Conservation (phyloP, 495 filamentous ascomycete genomes). For the Aspergillus ostianus region DNA sequence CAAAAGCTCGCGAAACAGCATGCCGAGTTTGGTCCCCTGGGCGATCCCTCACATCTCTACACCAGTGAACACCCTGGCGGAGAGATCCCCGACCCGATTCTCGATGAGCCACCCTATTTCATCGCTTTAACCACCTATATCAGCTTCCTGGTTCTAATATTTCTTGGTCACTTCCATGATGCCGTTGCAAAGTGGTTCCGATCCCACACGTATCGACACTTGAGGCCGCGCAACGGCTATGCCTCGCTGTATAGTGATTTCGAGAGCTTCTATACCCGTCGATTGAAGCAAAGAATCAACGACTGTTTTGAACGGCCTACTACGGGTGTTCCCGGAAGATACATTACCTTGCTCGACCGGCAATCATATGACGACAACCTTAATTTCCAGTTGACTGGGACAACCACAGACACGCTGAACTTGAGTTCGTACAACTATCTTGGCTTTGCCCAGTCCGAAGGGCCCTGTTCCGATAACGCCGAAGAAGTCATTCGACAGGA, state of each 20-base stretch:
- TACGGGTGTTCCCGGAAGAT: constrained; percentile 83
- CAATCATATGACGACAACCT: constrained; percentile 69
- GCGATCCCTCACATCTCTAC: constrained; percentile 68
- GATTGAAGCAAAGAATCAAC: constrained; percentile 82
- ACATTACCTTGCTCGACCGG: constrained; percentile 79
- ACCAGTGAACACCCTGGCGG: constrained; percentile 68
- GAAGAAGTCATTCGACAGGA: constrained; percentile 75
- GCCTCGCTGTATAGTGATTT: constrained; percentile 89
- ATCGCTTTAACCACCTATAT: constrained; percentile 89
- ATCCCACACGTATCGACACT: constrained; percentile 65
- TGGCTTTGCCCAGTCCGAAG: constrained; percentile 89
- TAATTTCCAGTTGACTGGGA: constrained; percentile 72
- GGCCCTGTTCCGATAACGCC: constrained; percentile 82
- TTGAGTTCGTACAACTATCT: constrained; percentile 96
- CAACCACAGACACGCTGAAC: constrained; percentile 80
- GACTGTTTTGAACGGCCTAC: constrained; percentile 86
- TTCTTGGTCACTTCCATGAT: constrained; percentile 82
- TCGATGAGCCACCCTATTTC: constrained; percentile 87
- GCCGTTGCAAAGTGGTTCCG: constrained; percentile 85
- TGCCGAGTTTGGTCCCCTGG: constrained; percentile 80
- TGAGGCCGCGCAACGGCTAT: constrained; percentile 74
- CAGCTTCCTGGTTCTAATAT: constrained; percentile 83
- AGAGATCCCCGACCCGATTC: constrained; percentile 66
- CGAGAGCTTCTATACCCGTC: constrained; percentile 88
- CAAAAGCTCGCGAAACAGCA: constrained; percentile 62